phyloP scores from a whole-genome alignment of 805 yeast species.

The Cyberlindnera euphorbiae region DNA sequence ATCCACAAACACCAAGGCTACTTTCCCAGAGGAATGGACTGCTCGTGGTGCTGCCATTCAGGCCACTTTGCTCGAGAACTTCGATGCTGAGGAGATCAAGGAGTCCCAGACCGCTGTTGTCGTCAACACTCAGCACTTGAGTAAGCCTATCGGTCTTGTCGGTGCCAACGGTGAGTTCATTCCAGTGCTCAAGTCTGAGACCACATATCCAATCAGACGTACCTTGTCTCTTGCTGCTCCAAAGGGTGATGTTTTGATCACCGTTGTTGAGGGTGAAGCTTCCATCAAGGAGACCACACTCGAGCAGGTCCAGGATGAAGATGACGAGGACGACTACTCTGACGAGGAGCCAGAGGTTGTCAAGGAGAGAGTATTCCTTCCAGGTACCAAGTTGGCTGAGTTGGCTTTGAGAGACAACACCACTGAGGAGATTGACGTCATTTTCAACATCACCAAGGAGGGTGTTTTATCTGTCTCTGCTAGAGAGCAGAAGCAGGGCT shows the following conservation, averaged over 20 bases:
- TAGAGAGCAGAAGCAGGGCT: constrained; percentile 58
- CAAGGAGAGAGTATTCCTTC: constrained; percentile 67
- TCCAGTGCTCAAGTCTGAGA: constrained; percentile 72
- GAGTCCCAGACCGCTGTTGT: constrained; percentile 83
- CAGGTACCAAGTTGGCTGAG: constrained; percentile 74
- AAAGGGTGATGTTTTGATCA: constrained; percentile 57
- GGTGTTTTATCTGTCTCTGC: constrained; percentile 56
- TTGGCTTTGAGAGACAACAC: constrained; percentile 67
- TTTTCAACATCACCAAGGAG: constrained; percentile 51
- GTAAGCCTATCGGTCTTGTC: constrained; percentile 80
- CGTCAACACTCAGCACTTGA: constrained; percentile 81
- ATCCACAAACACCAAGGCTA: constrained; percentile 65
- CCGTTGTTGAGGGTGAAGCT: constrained; percentile 82
- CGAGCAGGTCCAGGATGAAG: constrained; percentile 56
- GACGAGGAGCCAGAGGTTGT: constrained; percentile 91
- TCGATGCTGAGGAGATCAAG: constrained; percentile 74
- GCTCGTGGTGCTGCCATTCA: constrained; percentile 97
- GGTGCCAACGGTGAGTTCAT: constrained; percentile 67
- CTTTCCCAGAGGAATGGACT: constrained; percentile 83
- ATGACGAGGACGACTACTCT: constrained; percentile 46
- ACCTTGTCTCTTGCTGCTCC: constrained; percentile 58
- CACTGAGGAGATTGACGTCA: constrained; percentile 61
- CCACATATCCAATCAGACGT: constrained; percentile 88
- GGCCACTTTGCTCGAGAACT: constrained; percentile 78
- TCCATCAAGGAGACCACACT: constrained; percentile 76